These are phyloP conservation scores for Rhizodiscina lignyota DNA, from an alignment of 495 filamentous ascomycete genomes.

Conservation along the genomic window DNA sequence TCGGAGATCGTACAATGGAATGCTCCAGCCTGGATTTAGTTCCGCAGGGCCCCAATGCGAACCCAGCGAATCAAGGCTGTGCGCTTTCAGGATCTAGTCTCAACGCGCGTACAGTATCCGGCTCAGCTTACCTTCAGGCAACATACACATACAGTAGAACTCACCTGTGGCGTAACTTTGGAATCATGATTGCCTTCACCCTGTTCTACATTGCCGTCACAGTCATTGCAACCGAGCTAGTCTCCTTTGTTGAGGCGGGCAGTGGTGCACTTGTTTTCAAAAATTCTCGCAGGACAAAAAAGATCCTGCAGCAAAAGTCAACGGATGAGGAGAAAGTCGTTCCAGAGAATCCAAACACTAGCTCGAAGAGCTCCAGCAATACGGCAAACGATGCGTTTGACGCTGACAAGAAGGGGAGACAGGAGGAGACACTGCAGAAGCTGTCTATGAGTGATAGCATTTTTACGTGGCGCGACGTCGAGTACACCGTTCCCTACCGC, in stretches of 20 bases:
- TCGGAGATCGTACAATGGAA: conserved; percentile 30
- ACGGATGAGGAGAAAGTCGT: conserved; percentile 31
- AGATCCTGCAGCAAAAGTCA: conserved; percentile 11
- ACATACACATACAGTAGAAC: conserved; percentile 36
- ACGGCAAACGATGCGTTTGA: conserved; percentile 8
- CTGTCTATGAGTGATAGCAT: conserved; percentile 45
- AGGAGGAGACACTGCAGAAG: conserved; percentile 30
- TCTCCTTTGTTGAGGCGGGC: conserved; percentile 16
- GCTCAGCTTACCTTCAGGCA: conserved; percentile 32
- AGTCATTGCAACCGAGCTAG: conserved; percentile 16
- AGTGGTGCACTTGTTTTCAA: conserved; percentile 49
- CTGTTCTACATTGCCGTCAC: conserved; percentile 22
- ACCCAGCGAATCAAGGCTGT: conserved; percentile 46
- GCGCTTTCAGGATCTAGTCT: conserved; percentile 35
- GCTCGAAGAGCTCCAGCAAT: conserved; percentile 5
- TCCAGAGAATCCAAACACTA: conserved; percentile 1
- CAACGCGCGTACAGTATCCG: conserved; percentile 32
- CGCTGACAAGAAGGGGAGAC: conserved; percentile 15
- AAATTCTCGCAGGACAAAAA: conserved; percentile 29
- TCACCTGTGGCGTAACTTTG: conserved; percentile 49
- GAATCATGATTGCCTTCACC: conserved; percentile 37
- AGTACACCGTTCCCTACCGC: conserved; percentile 56
- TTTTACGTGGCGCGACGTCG: conserved; percentile 61
- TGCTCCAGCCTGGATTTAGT: conserved; percentile 33
- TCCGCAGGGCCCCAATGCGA: conserved; percentile 12